Conservation (phyloP, 345 rosid genomes). For the Citrus mangshanensis region DNA sequence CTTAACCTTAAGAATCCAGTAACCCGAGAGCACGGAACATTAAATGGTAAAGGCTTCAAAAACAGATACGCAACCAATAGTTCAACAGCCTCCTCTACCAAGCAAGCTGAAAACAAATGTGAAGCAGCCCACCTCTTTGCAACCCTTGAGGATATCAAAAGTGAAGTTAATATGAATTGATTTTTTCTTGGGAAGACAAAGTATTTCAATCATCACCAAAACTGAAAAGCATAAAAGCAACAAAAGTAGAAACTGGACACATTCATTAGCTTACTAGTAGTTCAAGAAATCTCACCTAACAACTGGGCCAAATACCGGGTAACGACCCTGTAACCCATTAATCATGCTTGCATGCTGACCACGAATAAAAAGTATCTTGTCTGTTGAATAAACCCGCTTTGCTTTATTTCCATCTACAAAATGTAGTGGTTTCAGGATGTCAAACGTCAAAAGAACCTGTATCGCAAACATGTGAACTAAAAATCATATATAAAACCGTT, state of each 20-base stretch:
- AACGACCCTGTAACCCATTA: conserved; percentile 70
- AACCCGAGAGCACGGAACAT: conserved; percentile 74
- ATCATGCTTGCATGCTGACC: conserved; percentile 97
- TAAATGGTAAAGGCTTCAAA: conserved; percentile 75
- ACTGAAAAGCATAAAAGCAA: neutral
- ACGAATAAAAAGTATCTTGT: conserved; percentile 62
- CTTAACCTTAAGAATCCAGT: conserved; percentile 82
- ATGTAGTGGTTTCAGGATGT: conserved; percentile 12
- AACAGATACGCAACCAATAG: conserved; percentile 78
- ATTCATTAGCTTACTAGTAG: conserved; percentile 12
- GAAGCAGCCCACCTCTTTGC: conserved; percentile 95
- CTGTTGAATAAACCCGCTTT: conserved; percentile 56
- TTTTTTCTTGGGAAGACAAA: neutral
- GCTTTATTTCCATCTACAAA: conserved; percentile 52
- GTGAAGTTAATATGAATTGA: neutral
- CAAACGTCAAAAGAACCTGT: conserved; percentile 13
- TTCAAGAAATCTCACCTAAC: conserved; percentile 47
- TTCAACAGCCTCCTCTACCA: conserved; percentile 84
- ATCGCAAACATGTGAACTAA: neutral
- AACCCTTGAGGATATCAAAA: conserved; percentile 46
- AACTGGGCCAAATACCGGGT: conserved; percentile 67
- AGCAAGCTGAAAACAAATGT: conserved; percentile 88
- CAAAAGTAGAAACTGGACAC: neutral
- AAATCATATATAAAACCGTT: conserved; percentile 20
- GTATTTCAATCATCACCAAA: neutral